Base-by-base conservation (phyloP, 495 filamentous ascomycete genomes). In the Pseudevernia furfuracea region DNA sequence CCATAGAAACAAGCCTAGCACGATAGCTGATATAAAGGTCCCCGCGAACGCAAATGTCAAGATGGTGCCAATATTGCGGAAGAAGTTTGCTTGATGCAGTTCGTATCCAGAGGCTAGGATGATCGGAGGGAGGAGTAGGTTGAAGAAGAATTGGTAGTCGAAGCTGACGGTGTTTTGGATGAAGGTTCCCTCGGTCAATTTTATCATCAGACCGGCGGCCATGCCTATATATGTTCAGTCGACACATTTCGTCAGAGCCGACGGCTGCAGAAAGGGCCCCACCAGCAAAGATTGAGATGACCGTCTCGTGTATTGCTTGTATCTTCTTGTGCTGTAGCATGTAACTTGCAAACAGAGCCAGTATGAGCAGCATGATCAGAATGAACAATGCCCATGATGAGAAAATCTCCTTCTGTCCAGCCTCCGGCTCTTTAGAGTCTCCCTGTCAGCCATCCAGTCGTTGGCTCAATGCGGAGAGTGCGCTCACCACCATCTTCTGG, bases 71-170 rank as follows among this genome's bases (percentile, higher is more conserved):
- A 97, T 96, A 72, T 97, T 96, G 60, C 95, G 89, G 74, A 97
- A 97, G 79, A 97, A 97, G 77, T 97, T 97, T 63, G 88, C 91
- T 77, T 98, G 94, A 74, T 98, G 94, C 44, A 98, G 75, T 75
- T 98, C 94, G 78, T 97, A 98, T 48, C 94, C 94, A 39, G 92
- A 96, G 43, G 92, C 92, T 49, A 98, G 81, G 74, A 98, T 98
- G 71, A 98, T 98, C 11, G 94, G 94, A 41, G 94, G 94, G 38
- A 98, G 87, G 46, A 98, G 87, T 62, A 98, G 85, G 75, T 97
- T 98, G 80, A 98, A 98, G 81, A 98, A 98, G 76, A 96, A 92
- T 71, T 97, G 92, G 74, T 97, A 96, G 78, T 97, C 86, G 80
- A 98, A 98, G 74, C 87, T 94, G 67, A 98, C 89, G 66, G 89